Evolutionary conservation across 2,329 filamentous ascomycete genomes (phyloP), one percentile per base, ranked within the genome.

Genomic region (Lachnellula suecica): DNA sequence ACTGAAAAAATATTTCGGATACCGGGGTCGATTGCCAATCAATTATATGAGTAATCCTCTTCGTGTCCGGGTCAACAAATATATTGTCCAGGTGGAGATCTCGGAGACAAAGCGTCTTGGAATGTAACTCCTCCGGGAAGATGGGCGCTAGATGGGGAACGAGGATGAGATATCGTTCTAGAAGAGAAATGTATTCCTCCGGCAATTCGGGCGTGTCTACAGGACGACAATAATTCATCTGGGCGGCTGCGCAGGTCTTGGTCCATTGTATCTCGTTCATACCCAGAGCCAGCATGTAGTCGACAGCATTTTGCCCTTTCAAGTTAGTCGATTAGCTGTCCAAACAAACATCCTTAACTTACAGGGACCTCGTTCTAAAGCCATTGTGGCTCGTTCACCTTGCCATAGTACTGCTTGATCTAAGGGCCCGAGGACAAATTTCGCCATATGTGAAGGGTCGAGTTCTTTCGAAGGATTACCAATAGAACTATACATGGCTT

Each of bases 41-140:
- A 31, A 74, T 71, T 17, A 74, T 70, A 6, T 62, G 65, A 7
- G 68, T 67, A 4, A 74, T 62, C 24, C 61, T 58, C 29, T 66
- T 66, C 9, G 70, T 69, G 43, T 74, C 63, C 46, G 68, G 63
- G 22, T 67, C 70, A 27, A 74, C 66, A 48, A 73, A 74, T 27
- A 74, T 70, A 54, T 74, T 74, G 47, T 70, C 63, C 57, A 68
- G 70, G 57, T 74, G 66, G 29, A 74, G 56, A 58, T 74, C 70
- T n/a, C 66, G 68, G 52, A 73, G 71, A 48, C 68, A 72, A 5
- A 74, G 54, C 22, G 51, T 48, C 50, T 47, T 23, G 35, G 37
- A 46, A 34, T 19, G 37, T 41, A 44, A 38, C 44, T 34, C 11
- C 29, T 15, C 2, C 11, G 29, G 7, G 7, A 34, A 34, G 29